Evolutionary conservation across 768 basidiomycete genomes (phyloP).

Genomic region (Podaxis sp.): DNA sequence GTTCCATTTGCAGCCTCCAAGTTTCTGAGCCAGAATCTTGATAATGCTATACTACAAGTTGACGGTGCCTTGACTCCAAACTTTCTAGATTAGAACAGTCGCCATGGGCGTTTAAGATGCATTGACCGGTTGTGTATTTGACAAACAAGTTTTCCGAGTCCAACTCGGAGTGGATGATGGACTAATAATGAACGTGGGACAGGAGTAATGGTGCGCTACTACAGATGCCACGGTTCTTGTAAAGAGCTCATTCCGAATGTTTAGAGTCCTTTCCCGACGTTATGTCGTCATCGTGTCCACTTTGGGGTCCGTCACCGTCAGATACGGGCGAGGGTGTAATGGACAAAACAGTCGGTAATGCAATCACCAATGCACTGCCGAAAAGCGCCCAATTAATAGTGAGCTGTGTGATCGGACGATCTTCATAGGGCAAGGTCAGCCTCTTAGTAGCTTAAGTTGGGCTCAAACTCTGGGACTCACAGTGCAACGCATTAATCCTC

Average conservation of each 20-base stretch:
- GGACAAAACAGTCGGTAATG: constrained; percentile 25
- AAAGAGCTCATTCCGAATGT: not conserved
- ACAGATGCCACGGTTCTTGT: too few species aligned
- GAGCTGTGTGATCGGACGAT: constrained; percentile 23
- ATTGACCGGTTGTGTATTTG: too few species aligned
- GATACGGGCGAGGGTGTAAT: constrained; percentile 25
- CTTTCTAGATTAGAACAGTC: too few species aligned
- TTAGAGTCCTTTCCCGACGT: not conserved
- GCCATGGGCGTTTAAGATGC: too few species aligned
- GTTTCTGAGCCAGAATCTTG: too few species aligned
- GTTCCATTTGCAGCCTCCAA: too few species aligned
- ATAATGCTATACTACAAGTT: too few species aligned
- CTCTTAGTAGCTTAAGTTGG: not conserved
- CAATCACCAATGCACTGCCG: constrained; percentile 23
- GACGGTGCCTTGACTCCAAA: too few species aligned
- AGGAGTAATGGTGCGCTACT: too few species aligned
- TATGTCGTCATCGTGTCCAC: not conserved
- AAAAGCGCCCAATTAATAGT: constrained; percentile 27
- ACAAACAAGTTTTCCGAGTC: too few species aligned
- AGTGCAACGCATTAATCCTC: constrained; percentile 29
- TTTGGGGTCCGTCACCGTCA: not conserved
- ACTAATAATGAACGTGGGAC: too few species aligned
- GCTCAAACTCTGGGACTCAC: constrained; percentile 10
- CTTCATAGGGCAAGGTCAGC: constrained; percentile 11
- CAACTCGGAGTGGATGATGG: too few species aligned